Percentiles rank a stretch among this genome's conserved stretches.
Conservation (phyloP, 768 basidiomycete species). For the Macrolepiota fuliginosa region DNA sequence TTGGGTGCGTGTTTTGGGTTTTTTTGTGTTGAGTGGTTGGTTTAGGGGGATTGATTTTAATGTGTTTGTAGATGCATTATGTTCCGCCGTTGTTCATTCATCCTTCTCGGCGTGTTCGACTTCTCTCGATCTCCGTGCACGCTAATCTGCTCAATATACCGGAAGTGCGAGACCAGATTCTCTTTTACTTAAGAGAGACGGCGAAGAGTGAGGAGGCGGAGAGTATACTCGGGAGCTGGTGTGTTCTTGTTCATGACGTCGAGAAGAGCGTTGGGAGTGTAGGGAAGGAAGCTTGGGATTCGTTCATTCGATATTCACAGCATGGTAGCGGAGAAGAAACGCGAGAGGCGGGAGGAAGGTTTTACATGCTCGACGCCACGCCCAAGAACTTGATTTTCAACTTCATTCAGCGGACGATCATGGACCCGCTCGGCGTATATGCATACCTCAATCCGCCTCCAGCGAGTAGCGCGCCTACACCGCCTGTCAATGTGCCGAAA, state of each 20-base stretch:
- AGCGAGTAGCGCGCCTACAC: slow-evolving; percentile 32
- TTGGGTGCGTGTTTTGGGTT: slow-evolving; percentile 66
- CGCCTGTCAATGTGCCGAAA: slow-evolving; percentile 28
- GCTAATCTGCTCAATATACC: slow-evolving; percentile 59
- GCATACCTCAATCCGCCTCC: slow-evolving; percentile 61
- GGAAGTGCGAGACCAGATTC: slow-evolving; percentile 42
- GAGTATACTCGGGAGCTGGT: slow-evolving; percentile 70
- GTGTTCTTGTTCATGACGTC: slow-evolving; percentile 64
- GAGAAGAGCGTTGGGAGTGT: slow-evolving; percentile 57
- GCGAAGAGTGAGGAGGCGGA: slow-evolving; percentile 50
- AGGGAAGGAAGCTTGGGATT: slow-evolving; percentile 56
- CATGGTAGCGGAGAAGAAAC: slow-evolving; percentile 1
- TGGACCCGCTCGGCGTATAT: slow-evolving; percentile 64
- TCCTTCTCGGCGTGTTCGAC: slow-evolving; percentile 72
- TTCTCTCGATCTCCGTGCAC: slow-evolving; percentile 61
- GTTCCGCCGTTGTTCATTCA: slow-evolving; percentile 79
- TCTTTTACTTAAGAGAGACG: slow-evolving; percentile 48
- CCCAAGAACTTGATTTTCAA: slow-evolving; percentile 36
- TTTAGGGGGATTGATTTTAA: slow-evolving; percentile 3
- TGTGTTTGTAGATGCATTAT: slow-evolving; percentile 68
- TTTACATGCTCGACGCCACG: slow-evolving; percentile 30
- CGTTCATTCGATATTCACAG: slow-evolving; percentile 22
- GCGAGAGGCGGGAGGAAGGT: slow-evolving; percentile 4
- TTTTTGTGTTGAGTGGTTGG: background rate
- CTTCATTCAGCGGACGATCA: slow-evolving; percentile 52